Conservation (phyloP, 176 grass and related monocot genomes). For the Tillandsia fasciculata region DNA sequence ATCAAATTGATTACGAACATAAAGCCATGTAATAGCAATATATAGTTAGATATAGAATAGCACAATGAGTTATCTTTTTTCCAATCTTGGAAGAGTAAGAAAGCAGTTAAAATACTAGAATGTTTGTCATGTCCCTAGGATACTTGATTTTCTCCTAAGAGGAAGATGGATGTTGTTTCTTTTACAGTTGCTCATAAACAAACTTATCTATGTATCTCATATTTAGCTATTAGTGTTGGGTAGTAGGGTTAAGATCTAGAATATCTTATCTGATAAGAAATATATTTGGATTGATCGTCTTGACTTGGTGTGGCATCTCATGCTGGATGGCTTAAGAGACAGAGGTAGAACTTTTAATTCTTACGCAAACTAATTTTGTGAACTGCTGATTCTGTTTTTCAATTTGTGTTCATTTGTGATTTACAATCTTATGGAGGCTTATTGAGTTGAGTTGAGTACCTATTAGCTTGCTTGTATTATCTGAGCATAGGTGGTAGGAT, state of each 20-base stretch:
- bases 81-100: neutral
- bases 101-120: neutral
- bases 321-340: neutral
- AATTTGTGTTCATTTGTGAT: neutral
- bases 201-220: neutral
- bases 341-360: neutral
- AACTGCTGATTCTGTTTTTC: neutral
- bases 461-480: too few species aligned
- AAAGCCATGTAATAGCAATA: neutral
- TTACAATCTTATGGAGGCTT: neutral
- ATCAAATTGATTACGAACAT: neutral
- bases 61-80: neutral
- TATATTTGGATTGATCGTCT: neutral
- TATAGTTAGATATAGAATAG: neutral
- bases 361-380: neutral
- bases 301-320: neutral
- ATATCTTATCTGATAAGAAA: neutral
- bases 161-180: neutral
- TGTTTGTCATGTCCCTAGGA: neutral
- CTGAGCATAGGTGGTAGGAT: too few species aligned
- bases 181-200: neutral
- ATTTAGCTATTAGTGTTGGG: neutral
- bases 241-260: neutral
- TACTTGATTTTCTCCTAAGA: neutral
- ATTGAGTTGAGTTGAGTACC: too few species aligned